A percentile compares a stretch with the other conserved stretches of the same genome.
phyloP scores from a whole-genome alignment of 306 rosid genomes.

The Cucurbita argyrosperma region DNA sequence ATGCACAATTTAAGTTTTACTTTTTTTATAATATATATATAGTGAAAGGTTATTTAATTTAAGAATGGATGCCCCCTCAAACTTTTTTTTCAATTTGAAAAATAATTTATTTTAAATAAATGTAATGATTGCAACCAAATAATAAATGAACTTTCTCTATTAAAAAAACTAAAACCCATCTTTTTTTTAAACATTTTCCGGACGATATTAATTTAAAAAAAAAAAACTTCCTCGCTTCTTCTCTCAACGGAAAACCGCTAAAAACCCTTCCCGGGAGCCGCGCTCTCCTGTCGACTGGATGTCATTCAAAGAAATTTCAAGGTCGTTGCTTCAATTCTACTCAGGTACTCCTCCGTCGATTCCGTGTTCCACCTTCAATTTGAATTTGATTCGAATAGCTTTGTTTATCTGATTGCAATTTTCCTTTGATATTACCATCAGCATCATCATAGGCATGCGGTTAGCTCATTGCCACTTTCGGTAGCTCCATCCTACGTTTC shows the following conservation, averaged over 20 bases:
- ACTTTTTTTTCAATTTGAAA: no score
- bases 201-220: no score
- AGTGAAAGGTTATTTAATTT: no score
- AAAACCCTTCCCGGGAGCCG: not conserved
- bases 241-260: not conserved
- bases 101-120: no score
- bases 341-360: not conserved
- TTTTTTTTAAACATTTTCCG: no score
- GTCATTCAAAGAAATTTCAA: not conserved
- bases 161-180: no score
- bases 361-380: not conserved
- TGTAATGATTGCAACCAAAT: no score
- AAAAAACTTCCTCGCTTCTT: not conserved
- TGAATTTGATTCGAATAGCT: no score
- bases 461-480: conserved; percentile 4
- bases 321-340: not conserved
- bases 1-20: no score
- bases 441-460: conserved; percentile 11
- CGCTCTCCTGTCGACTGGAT: not conserved
- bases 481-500: conserved; percentile 8
- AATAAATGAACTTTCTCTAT: no score
- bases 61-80: no score
- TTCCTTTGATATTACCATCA: not conserved
- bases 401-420: not conserved
- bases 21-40: no score